Evolutionary conservation across 1,284 basidiomycete genomes (phyloP).

Genomic region (Ceratobasidium sp.): DNA sequence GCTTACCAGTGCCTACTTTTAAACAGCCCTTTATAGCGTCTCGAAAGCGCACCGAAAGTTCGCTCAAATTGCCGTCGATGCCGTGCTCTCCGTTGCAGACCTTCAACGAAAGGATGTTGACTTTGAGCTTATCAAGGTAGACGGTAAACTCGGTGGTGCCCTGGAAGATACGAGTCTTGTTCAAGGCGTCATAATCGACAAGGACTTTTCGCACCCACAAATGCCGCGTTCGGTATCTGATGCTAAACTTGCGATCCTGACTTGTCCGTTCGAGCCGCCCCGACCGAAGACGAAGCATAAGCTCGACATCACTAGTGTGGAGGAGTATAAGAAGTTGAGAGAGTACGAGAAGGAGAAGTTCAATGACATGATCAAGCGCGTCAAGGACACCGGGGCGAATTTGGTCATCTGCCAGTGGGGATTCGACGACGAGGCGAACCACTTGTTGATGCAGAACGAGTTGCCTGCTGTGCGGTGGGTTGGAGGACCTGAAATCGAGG

Average conservation of each 20-base stretch:
- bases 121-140: slow-evolving; percentile 99
- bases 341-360: slow-evolving; percentile 98
- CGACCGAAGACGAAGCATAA: slow-evolving; percentile 99
- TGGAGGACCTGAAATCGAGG: slow-evolving; percentile 98
- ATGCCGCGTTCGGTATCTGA: slow-evolving; percentile 91
- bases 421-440: slow-evolving; percentile 99
- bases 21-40: slow-evolving; percentile 63
- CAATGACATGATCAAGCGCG: slow-evolving; percentile 93
- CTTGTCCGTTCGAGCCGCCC: slow-evolving; percentile 98
- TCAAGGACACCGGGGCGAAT: slow-evolving; percentile 98
- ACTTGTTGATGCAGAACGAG: slow-evolving; percentile 95
- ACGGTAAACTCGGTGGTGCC: slow-evolving; percentile 97
- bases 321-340: slow-evolving; percentile 94
- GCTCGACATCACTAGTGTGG: slow-evolving; percentile 96
- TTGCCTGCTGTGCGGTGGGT: slow-evolving; percentile 99
- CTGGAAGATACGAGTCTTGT: slow-evolving; percentile 93
- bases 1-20: neutral
- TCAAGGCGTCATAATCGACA: slow-evolving; percentile 96
- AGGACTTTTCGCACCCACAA: slow-evolving; percentile 99
- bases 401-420: slow-evolving; percentile 99
- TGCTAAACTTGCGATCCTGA: slow-evolving; percentile 93
- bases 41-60: slow-evolving; percentile 96
- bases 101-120: slow-evolving; percentile 92
- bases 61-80: slow-evolving; percentile 96
- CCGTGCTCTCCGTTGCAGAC: slow-evolving; percentile 94